These are phyloP conservation scores for Aphanomyces cochlioides DNA, from an alignment of 352 stramenopile species.

Conservation along the genomic window DNA sequence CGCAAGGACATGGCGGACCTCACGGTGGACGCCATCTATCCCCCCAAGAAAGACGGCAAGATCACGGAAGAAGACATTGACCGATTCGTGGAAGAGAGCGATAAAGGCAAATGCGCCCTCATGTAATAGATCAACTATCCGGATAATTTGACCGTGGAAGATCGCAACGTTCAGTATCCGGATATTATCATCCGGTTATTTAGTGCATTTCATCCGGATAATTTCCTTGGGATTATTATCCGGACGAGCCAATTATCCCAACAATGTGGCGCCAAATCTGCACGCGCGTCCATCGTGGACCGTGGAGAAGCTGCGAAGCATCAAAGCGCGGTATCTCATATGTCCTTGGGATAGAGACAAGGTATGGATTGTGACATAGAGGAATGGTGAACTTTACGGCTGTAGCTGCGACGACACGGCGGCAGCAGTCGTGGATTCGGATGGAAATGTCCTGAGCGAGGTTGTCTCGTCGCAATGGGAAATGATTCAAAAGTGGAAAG, in stretches of 20 bases:
- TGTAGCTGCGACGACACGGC: slow-evolving; percentile 92
- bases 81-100: slow-evolving; percentile 76
- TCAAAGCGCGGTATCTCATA: slow-evolving; percentile 43
- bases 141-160: too few relatives aligned
- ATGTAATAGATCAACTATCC: slow-evolving; percentile 50
- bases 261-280: too few relatives aligned
- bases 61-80: slow-evolving; percentile 89
- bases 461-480: slow-evolving; percentile 93
- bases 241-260: neutral
- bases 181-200: neutral
- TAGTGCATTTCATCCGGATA: slow-evolving; percentile 9
- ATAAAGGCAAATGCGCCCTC: slow-evolving; percentile 74
- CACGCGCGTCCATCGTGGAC: too few relatives aligned
- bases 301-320: too few relatives aligned
- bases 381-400: neutral
- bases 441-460: slow-evolving; percentile 90
- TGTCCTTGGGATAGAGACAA: slow-evolving; percentile 94
- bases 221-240: neutral
- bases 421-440: slow-evolving; percentile 84
- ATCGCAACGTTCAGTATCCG: neutral
- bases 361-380: slow-evolving; percentile 32
- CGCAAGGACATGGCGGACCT: slow-evolving; percentile 83
- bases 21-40: slow-evolving; percentile 81
- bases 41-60: slow-evolving; percentile 70
- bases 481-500: slow-evolving; percentile 81